A percentile compares a stretch with the other conserved stretches of the same genome.
These are phyloP conservation scores for Hydrangea macrophylla DNA, from an alignment of 148 eudicot genomes.

Conservation along the genomic window DNA sequence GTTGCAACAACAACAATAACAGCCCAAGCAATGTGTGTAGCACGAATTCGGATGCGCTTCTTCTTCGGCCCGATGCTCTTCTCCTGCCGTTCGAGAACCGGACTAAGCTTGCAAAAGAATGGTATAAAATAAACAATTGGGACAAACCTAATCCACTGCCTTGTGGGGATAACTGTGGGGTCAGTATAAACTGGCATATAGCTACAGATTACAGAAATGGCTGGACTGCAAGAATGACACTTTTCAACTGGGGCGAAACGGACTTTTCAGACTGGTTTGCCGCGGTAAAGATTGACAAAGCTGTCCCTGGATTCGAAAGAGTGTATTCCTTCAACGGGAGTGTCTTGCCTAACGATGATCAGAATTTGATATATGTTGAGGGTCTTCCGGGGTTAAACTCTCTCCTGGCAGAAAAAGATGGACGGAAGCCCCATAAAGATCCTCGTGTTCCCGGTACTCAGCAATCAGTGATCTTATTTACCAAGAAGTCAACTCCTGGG, in stretches of 20 bases:
- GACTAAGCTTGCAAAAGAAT: slow-evolving; percentile 19
- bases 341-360: slow-evolving; percentile 6
- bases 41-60: slow-evolving; percentile 34
- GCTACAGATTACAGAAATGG: slow-evolving; percentile 43
- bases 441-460: slow-evolving; percentile 42
- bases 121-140: slow-evolving; percentile 25
- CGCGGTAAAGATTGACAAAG: slow-evolving; percentile 44
- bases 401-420: slow-evolving; percentile 32
- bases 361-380: slow-evolving; percentile 34
- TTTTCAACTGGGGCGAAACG: slow-evolving; percentile 62
- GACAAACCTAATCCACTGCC: slow-evolving; percentile 44
- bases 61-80: slow-evolving; percentile 48
- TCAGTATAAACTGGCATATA: slow-evolving; percentile 71
- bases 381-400: slow-evolving; percentile 39
- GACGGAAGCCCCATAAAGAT: slow-evolving; percentile 37
- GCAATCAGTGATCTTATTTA: slow-evolving; percentile 52
- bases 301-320: slow-evolving; percentile 36
- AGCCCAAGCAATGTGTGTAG: slow-evolving; percentile 32
- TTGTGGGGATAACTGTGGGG: slow-evolving; percentile 69
- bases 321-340: slow-evolving; percentile 50
- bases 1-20: slow-evolving; percentile 37
- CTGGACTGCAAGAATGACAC: slow-evolving; percentile 60
- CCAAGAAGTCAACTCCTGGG: slow-evolving; percentile 49
- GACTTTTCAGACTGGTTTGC: slow-evolving; percentile 47
- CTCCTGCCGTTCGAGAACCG: slow-evolving; percentile 58